Conservation (phyloP, 2,329 filamentous ascomycete species). For the Botrytis fragariae region DNA sequence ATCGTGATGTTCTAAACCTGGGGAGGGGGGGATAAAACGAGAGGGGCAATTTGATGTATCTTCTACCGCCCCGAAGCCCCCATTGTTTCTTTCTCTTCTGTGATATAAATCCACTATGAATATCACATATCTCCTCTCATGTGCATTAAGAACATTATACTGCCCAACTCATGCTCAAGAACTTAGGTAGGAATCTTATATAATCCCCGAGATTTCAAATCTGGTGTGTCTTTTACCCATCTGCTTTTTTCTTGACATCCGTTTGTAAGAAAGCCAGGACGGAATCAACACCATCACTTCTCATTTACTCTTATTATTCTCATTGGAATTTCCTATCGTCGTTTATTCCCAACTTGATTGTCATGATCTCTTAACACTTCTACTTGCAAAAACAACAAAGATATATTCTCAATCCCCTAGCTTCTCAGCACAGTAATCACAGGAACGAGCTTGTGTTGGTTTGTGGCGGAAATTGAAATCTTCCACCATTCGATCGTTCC, state of each 20-base stretch:
- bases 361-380: neutral
- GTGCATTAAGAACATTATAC: neutral
- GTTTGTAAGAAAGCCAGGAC: neutral
- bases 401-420: neutral
- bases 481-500: neutral
- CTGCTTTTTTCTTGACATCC: neutral
- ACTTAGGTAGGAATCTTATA: neutral
- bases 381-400: neutral
- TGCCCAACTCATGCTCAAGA: no score
- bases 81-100: neutral
- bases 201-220: neutral
- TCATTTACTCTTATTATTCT: neutral
- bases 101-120: neutral
- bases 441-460: neutral
- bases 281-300: neutral
- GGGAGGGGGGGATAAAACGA: fast-evolving
- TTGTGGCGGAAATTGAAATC: neutral
- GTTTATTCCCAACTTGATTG: neutral
- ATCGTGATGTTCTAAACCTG: no score
- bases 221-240: no score
- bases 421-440: neutral
- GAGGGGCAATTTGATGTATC: neutral
- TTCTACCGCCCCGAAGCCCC: neutral
- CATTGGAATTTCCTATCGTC: neutral
- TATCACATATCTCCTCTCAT: no score